phyloP scores from a whole-genome alignment of 352 stramenopile species.

The Elongisporangium prolatum region DNA sequence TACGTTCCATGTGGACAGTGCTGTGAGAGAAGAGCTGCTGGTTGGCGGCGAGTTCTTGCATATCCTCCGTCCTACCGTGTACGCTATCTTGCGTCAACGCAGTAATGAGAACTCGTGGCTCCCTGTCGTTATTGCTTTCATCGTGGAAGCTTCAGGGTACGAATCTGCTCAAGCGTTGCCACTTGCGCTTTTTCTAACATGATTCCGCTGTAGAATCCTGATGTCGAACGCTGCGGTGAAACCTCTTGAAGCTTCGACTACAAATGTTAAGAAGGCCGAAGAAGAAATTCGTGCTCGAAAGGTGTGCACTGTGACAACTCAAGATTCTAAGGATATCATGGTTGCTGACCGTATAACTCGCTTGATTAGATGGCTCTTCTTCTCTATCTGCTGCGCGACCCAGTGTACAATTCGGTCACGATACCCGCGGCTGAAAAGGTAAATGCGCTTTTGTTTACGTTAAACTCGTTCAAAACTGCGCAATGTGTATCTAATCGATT shows the following conservation, averaged over 20 bases:
- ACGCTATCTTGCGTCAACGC: slow-evolving; percentile 60
- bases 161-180: background rate
- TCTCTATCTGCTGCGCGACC: slow-evolving; percentile 80
- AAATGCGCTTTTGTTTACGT: background rate
- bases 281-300: slow-evolving; percentile 63
- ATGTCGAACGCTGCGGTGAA: slow-evolving; percentile 52
- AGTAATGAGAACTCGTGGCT: slow-evolving; percentile 55
- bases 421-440: slow-evolving; percentile 56
- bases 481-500: background rate
- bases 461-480: background rate
- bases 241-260: slow-evolving; percentile 10
- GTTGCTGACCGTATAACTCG: slow-evolving; percentile 1
- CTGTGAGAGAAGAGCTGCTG: slow-evolving; percentile 37
- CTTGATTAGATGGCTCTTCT: slow-evolving; percentile 65
- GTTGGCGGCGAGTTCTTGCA: slow-evolving; percentile 70
- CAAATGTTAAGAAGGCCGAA: slow-evolving; percentile 28
- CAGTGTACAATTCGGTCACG: slow-evolving; percentile 63
- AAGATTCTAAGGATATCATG: background rate
- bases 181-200: too few species aligned
- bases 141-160: slow-evolving; percentile 61
- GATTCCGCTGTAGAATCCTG: slow-evolving; percentile 32
- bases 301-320: slow-evolving; percentile 14
- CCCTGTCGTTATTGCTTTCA: slow-evolving; percentile 44
- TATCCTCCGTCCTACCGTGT: slow-evolving; percentile 68
- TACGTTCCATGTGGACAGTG: slow-evolving; percentile 30